A percentile compares a stretch with the other conserved stretches of the same genome.
Conservation (phyloP, 2,329 filamentous ascomycete species). For the Fusarium camptoceras region DNA sequence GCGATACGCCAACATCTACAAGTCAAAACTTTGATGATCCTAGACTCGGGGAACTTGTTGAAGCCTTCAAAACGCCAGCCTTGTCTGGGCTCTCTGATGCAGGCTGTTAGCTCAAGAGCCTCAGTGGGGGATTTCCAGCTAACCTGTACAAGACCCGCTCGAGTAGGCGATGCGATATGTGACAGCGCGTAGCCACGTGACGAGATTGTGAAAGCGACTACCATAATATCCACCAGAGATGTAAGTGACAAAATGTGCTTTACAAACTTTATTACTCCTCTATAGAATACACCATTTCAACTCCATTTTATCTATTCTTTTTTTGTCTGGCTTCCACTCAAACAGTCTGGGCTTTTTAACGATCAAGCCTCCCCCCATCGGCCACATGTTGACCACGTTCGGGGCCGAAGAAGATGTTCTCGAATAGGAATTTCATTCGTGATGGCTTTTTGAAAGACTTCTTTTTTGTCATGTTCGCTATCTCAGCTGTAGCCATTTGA, state of each 20-base stretch:
- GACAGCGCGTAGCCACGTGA: slow-evolving; percentile 47
- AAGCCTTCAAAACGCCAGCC: slow-evolving; percentile 35
- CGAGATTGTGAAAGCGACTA: background rate
- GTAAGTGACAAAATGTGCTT: slow-evolving; percentile 11
- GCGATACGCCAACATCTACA: slow-evolving; percentile 20
- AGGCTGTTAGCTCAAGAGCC: slow-evolving; percentile 3
- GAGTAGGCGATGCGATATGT: slow-evolving; percentile 16
- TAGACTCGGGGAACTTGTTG: slow-evolving; percentile 12
- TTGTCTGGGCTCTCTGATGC: slow-evolving; percentile 18
- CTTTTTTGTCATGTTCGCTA: background rate
- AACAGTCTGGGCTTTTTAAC: background rate
- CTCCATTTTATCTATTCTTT: background rate
- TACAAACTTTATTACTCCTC: background rate
- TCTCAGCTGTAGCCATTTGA: background rate
- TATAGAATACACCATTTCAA: background rate
- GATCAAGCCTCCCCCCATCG: background rate
- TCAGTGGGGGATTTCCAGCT: background rate
- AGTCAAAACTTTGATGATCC: slow-evolving; percentile 15
- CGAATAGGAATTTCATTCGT: slow-evolving; percentile 4
- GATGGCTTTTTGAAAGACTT: background rate
- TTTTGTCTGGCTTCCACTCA: background rate
- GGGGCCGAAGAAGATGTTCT: slow-evolving; percentile 1
- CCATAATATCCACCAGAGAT: background rate
- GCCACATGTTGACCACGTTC: background rate
- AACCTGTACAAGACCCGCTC: background rate